Conservation (phyloP, 352 stramenopile genomes). For the Phytophthora brassicae region DNA sequence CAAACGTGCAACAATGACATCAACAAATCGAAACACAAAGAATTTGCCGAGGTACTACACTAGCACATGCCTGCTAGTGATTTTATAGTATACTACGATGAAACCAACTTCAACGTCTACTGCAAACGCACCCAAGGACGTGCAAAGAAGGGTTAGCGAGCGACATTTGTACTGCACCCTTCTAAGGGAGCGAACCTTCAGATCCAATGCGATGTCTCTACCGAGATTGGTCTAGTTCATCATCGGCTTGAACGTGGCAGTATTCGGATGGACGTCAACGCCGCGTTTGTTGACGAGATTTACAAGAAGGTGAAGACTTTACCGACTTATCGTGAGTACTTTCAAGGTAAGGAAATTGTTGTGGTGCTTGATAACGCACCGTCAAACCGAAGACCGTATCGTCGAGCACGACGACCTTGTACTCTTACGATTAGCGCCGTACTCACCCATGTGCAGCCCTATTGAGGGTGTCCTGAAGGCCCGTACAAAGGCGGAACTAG, state of each 20-base stretch:
- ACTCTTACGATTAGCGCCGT: neutral
- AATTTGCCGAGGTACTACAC: neutral
- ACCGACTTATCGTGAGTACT: neutral
- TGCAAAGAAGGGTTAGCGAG: neutral
- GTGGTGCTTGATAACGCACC: conserved; percentile 9
- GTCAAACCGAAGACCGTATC: conserved; percentile 6
- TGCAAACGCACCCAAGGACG: neutral
- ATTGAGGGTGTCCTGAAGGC: conserved; percentile 10
- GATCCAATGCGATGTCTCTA: conserved; percentile 2
- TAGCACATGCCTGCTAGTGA: neutral
- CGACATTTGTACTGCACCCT: neutral
- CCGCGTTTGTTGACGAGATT: conserved; percentile 5
- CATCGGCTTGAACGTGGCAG: neutral
- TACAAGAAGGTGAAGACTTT: conserved; percentile 10
- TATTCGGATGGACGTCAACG: conserved; percentile 4
- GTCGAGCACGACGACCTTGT: conserved; percentile 7
- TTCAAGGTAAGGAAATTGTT: neutral
- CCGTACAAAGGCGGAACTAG: neutral
- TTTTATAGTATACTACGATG: conserved; percentile 4
- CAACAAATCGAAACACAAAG: conserved; percentile 14
- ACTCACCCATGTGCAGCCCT: conserved; percentile 16
- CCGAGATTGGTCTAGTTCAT: neutral
- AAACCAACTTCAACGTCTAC: conserved; percentile 1
- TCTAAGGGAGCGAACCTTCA: conserved; percentile 11
- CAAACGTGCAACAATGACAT: neutral